Evolutionary conservation across 148 eudicot genomes (phyloP).

Genomic region (Persicaria maculosa): DNA sequence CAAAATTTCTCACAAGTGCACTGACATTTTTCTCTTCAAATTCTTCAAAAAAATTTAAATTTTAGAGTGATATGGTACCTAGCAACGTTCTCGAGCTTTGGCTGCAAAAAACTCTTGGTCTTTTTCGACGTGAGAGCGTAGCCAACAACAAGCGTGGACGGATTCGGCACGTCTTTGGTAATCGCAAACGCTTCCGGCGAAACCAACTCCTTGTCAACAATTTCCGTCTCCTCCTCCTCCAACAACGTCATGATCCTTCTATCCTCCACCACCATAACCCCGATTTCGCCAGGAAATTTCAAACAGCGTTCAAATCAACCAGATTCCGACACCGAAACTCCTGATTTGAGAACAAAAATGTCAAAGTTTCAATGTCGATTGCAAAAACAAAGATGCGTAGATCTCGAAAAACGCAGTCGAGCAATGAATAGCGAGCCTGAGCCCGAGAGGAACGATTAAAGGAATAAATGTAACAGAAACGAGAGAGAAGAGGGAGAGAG

Average conservation of each 20-base stretch:
- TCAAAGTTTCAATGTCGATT: background rate
- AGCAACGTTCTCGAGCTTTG: constrained; percentile 68
- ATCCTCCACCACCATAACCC: constrained; percentile 32
- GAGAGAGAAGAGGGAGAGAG: background rate
- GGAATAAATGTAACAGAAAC: no score
- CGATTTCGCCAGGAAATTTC: background rate
- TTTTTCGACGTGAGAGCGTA: constrained; percentile 91
- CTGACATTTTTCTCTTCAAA: background rate
- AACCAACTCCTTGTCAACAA: constrained; percentile 20
- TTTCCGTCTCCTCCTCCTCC: constrained; percentile 10
- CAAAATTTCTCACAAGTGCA: background rate
- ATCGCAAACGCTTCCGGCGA: constrained; percentile 7
- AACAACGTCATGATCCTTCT: constrained; percentile 22
- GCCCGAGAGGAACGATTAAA: background rate
- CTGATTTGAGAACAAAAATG: background rate
- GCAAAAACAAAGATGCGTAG: background rate
- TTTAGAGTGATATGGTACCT: constrained; percentile 33
- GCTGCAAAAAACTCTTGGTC: constrained; percentile 82
- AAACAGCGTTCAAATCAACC: constrained; percentile 14
- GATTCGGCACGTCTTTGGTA: constrained; percentile 24
- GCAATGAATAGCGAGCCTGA: background rate
- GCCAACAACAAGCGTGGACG: constrained; percentile 60
- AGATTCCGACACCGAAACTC: background rate
- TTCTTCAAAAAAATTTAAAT: background rate
- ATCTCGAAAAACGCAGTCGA: background rate